Percentiles rank a stretch among this genome's conserved stretches.
Conservation (phyloP, 306 rosid species). For the Inga oerstediana region DNA sequence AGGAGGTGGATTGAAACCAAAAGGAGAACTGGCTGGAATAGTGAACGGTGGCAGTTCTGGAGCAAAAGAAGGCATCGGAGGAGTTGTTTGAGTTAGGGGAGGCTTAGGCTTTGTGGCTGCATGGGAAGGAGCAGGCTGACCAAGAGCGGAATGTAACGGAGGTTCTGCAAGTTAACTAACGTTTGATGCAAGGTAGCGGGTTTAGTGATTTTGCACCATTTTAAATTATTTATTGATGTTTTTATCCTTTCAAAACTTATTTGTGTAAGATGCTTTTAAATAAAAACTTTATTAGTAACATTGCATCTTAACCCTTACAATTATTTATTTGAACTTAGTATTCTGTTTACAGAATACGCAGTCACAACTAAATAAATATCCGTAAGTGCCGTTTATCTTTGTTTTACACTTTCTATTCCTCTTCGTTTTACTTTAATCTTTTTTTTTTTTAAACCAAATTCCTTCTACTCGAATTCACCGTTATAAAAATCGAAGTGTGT, state of each 20-base stretch:
- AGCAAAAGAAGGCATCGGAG: constrained; percentile 44
- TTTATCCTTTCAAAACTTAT: no score
- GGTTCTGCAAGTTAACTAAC: constrained; percentile 39
- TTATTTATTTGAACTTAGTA: neutral
- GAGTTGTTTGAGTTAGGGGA: constrained; percentile 51
- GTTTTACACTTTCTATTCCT: neutral
- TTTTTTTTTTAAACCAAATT: no score
- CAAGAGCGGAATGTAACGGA: constrained; percentile 55
- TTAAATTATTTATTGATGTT: no score
- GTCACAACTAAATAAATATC: neutral
- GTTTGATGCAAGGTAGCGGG: no score
- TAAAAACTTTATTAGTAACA: no score
- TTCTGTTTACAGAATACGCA: neutral
- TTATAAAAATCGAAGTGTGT: no score
- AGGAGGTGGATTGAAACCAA: constrained; percentile 59
- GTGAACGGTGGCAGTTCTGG: constrained; percentile 51
- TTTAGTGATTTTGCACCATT: no score
- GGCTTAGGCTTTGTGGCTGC: constrained; percentile 53
- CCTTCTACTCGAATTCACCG: neutral
- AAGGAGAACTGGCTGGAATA: constrained; percentile 65
- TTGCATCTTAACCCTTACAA: no score
- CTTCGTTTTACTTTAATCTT: no score
- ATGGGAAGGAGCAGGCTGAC: constrained; percentile 50
- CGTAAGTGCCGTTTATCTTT: neutral
- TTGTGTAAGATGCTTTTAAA: accelerated